These are phyloP conservation scores for Mortierella sp. DNA, from an alignment of 371 early-diverging fungal genomes.

Conservation along the genomic window DNA sequence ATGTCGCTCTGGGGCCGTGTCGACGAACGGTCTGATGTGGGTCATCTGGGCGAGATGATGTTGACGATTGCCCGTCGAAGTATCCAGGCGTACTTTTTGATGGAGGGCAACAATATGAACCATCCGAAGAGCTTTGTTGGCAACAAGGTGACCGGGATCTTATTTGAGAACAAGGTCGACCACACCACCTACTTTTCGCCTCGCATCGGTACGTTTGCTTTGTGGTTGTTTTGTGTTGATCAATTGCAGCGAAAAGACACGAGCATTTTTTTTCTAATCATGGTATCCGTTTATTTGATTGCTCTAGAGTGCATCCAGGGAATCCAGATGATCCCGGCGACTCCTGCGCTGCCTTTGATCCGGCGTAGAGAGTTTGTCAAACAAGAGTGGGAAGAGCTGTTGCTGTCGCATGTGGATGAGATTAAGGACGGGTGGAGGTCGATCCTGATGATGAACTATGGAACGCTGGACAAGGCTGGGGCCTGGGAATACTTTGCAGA, in stretches of 20 bases:
- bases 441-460: conserved; percentile 70
- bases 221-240: neutral
- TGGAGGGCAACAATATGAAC: conserved; percentile 64
- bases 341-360: conserved; percentile 70
- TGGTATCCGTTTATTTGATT: neutral
- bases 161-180: conserved; percentile 80
- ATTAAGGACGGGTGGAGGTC: conserved; percentile 68
- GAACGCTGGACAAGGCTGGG: conserved; percentile 59
- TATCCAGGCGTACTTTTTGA: conserved; percentile 76
- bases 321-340: conserved; percentile 86
- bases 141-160: conserved; percentile 80
- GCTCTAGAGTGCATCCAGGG: conserved; percentile 79
- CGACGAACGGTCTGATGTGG: conserved; percentile 58
- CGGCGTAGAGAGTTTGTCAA: conserved; percentile 65
- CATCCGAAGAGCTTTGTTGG: conserved; percentile 64
- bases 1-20: conserved; percentile 74
- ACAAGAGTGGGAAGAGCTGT: conserved; percentile 68
- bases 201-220: conserved; percentile 19
- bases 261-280: neutral
- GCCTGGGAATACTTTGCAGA: conserved; percentile 61
- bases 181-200: conserved; percentile 62
- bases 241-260: neutral
- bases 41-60: conserved; percentile 62
- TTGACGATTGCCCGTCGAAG: conserved; percentile 71
- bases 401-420: conserved; percentile 46